Evolutionary conservation across 805 yeast species (phyloP).

Genomic region (Starmerella stellata): DNA sequence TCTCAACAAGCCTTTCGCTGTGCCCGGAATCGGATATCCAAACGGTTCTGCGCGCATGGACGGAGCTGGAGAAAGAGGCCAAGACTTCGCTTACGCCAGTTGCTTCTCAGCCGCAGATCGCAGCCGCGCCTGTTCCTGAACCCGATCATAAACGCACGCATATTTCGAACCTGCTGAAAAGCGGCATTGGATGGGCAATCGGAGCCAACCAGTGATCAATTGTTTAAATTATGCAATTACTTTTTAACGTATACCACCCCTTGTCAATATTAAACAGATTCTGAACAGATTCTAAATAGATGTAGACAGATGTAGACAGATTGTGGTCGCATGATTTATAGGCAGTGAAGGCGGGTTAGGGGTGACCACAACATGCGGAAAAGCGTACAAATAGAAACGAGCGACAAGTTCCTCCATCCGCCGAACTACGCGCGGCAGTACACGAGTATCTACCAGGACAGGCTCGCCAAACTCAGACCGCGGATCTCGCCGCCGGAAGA

Average conservation of each 20-base stretch:
- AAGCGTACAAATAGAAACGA: slow-evolving; percentile 8
- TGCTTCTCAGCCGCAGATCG: background rate
- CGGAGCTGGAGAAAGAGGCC: slow-evolving; percentile 2
- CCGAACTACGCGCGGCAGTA: slow-evolving; percentile 30
- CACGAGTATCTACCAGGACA: slow-evolving; percentile 36
- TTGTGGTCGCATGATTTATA: too few species aligned
- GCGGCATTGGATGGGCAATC: slow-evolving; percentile 47
- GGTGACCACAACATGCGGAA: background rate
- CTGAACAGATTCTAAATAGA: too few species aligned
- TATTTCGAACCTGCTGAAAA: slow-evolving; percentile 32
- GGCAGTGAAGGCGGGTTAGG: too few species aligned
- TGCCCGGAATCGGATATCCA: slow-evolving; percentile 40
- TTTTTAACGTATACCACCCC: too few species aligned
- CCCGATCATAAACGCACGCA: slow-evolving; percentile 25
- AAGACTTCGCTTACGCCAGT: background rate
- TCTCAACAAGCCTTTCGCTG: slow-evolving; percentile 34
- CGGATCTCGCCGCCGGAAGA: slow-evolving; percentile 31
- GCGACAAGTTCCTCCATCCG: slow-evolving; percentile 3
- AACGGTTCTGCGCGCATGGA: slow-evolving; percentile 46
- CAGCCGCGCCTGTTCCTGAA: background rate
- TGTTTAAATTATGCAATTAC: too few species aligned
- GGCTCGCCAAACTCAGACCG: slow-evolving; percentile 34
- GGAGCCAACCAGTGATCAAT: slow-evolving; percentile 34
- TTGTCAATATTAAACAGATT: too few species aligned
- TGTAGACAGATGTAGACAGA: too few species aligned